phyloP scores from a whole-genome alignment of 352 stramenopile species.

The Saprolegnia diclina region DNA sequence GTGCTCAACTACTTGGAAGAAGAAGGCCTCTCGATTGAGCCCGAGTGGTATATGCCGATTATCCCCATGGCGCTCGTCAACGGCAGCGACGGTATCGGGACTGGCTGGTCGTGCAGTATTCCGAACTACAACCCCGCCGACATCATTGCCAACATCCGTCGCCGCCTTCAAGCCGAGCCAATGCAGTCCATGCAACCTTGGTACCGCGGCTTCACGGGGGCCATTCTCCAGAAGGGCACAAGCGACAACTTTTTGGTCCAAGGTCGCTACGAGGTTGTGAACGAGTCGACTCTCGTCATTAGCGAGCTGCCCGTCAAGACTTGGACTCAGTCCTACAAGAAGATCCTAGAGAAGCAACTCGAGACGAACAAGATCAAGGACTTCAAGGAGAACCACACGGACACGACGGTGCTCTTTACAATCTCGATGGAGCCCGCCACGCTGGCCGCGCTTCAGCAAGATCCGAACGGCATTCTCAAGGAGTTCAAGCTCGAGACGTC shows the following conservation, averaged over 20 bases:
- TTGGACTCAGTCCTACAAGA: conserved; percentile 97
- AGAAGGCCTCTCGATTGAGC: conserved; percentile 90
- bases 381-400: conserved; percentile 90
- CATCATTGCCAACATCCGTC: conserved; percentile 73
- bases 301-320: conserved; percentile 93
- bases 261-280: conserved; percentile 69
- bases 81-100: conserved; percentile 95
- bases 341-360: conserved; percentile 88
- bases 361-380: conserved; percentile 85
- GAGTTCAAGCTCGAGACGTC: conserved; percentile 93
- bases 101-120: conserved; percentile 90
- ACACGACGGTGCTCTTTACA: conserved; percentile 90
- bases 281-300: conserved; percentile 90
- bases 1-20: conserved; percentile 89
- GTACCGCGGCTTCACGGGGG: conserved; percentile 88
- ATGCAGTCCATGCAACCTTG: conserved; percentile 72
- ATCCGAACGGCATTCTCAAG: conserved; percentile 83
- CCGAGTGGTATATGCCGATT: conserved; percentile 92
- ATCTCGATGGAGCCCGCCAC: conserved; percentile 70
- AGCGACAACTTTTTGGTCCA: conserved; percentile 77
- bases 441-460: conserved; percentile 61
- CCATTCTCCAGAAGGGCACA: conserved; percentile 79
- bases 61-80: conserved; percentile 98
- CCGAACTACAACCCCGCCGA: conserved; percentile 91
- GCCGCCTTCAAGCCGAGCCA: conserved; percentile 56